Base-by-base conservation (phyloP, 106 monocot species). In the Narthecium ossifragum region DNA sequence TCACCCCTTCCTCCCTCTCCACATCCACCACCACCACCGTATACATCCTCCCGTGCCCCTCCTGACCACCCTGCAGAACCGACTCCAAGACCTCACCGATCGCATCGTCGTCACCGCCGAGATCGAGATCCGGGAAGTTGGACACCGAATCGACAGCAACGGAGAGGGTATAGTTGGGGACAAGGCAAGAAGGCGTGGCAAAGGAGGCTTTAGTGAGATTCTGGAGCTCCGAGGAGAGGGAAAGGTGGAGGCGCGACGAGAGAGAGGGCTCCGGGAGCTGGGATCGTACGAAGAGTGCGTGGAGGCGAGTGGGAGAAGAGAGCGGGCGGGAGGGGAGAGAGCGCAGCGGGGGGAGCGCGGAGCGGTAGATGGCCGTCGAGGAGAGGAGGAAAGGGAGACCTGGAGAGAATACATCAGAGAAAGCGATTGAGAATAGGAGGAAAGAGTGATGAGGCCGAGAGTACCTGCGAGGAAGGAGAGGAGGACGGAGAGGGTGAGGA, bases 331-430 rank as follows among this genome's bases (percentile, higher is more conserved):
- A 92, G 76, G 68, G 84, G 64, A 10, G 51, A 46, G 49, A 93
- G 71, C 63, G 82, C 64, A 61, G 37, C 61, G 64, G 73, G 12
- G 89, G 93, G 36, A 93, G 79, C 14, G 87, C 73, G 8, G 92
- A 80, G 8, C 92, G 83, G 71, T 92, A 74, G 69, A 92, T 92
- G 61, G 77, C 92, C 31, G 78, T 81, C 55, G 87, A 92, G 26
- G 81, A 80, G 43, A 84, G 75, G 34, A 88, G 68, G 62, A 93
- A 66, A 4, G 86, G 92, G 20, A 86, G 37, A 46, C 20, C 27
- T 10, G n/a, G 27, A 24, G n/a, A n/a, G n/a, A n/a, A n/a, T n/a
- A n/a, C n/a, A n/a, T n/a, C n/a, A n/a, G n/a, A 74, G 69, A 92
- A 88, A 60, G 77, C 92, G 36, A 76, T 81, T 55, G 87, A 92